Evolutionary conservation across 2,329 filamentous ascomycete species (phyloP).

Genomic region (Metarhizium humberi): DNA sequence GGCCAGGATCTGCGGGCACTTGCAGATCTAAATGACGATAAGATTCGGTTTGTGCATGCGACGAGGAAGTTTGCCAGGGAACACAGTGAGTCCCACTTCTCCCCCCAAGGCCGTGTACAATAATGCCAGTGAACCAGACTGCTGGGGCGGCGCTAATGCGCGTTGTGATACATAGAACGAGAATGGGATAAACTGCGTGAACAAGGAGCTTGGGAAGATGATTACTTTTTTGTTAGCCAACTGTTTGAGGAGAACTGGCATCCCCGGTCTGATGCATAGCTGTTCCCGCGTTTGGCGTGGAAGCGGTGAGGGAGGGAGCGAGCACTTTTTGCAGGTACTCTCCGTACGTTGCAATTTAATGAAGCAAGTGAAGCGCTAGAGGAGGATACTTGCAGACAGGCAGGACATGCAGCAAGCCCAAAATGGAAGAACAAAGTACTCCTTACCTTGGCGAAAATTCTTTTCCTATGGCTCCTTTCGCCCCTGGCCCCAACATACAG

Average conservation of each 20-base stretch:
- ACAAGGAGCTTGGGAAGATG: conserved; percentile 38
- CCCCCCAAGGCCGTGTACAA: background rate
- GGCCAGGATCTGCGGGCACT: conserved; percentile 43
- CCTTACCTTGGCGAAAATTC: background rate
- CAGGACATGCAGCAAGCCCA: background rate
- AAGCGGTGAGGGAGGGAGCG: background rate
- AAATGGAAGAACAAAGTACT: background rate
- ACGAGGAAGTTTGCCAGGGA: conserved; percentile 34
- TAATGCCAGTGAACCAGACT: conserved; percentile 10
- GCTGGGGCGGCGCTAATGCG: conserved; percentile 18
- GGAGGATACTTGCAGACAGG: background rate
- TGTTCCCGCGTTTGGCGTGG: background rate
- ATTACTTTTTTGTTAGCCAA: conserved; percentile 52
- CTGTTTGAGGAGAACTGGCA: conserved; percentile 48
- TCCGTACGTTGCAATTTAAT: background rate
- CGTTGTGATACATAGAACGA: conserved; percentile 14
- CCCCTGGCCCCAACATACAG: background rate
- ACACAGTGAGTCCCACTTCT: conserved; percentile 33
- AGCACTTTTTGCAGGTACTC: background rate
- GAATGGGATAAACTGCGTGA: conserved; percentile 38
- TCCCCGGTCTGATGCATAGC: conserved; percentile 12
- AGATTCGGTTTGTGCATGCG: conserved; percentile 37
- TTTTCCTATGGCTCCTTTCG: background rate
- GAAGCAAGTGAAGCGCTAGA: background rate
- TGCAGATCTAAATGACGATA: conserved; percentile 39